Conservation (phyloP, 345 rosid species). For the Cochlearia excelsa region DNA sequence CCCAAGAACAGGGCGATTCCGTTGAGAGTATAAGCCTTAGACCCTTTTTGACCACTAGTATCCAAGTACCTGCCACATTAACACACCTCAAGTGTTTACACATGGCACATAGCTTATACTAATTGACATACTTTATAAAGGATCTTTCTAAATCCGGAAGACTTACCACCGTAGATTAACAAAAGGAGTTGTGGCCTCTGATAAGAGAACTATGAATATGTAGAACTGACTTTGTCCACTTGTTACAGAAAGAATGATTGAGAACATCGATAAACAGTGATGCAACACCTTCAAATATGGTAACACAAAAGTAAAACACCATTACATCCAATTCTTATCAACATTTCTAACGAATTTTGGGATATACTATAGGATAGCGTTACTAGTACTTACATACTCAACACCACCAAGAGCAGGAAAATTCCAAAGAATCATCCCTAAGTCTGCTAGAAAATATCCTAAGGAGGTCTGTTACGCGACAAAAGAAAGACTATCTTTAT, state of each 20-base stretch:
- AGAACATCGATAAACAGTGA: slow-evolving; percentile 72
- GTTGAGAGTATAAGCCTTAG: slow-evolving; percentile 52
- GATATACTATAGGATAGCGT: no score
- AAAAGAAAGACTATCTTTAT: not conserved
- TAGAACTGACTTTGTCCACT: slow-evolving; percentile 77
- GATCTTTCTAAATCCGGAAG: no score
- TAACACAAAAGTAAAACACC: not conserved
- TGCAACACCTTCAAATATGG: slow-evolving; percentile 52
- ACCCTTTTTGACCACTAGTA: slow-evolving; percentile 63
- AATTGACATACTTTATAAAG: no score
- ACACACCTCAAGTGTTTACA: no score
- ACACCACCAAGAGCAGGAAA: slow-evolving; percentile 74
- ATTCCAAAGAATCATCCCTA: slow-evolving; percentile 71
- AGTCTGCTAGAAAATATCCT: slow-evolving; percentile 77
- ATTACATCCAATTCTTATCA: no score
- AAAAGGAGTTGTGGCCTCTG: slow-evolving; percentile 76
- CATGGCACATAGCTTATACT: no score
- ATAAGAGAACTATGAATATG: slow-evolving; percentile 75
- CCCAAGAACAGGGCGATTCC: slow-evolving; percentile 73
- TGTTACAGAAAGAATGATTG: slow-evolving; percentile 58
- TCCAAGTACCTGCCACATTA: slow-evolving; percentile 63
- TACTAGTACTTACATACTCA: slow-evolving; percentile 62
- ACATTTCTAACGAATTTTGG: no score
- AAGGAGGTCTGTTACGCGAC: slow-evolving; percentile 51
- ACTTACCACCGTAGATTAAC: slow-evolving; percentile 80